These are phyloP conservation scores for Paralagenidium karlingii DNA, from an alignment of 352 stramenopile genomes.

Conservation along the genomic window DNA sequence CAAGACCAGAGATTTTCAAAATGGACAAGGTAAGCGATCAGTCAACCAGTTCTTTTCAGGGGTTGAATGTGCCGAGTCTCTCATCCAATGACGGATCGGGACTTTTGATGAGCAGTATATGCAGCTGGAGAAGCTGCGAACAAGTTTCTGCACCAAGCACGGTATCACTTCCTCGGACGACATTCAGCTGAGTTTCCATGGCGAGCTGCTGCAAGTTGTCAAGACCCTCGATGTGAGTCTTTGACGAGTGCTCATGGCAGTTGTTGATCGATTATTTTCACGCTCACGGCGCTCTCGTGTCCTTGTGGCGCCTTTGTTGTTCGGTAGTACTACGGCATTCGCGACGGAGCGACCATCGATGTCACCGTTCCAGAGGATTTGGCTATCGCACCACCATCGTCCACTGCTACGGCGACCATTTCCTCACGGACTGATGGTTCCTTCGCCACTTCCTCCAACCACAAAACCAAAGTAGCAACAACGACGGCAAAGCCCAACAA, in stretches of 20 bases:
- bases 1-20: slow-evolving; percentile 47
- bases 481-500: not conserved
- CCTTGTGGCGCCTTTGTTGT: no score
- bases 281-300: no score
- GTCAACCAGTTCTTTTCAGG: no score
- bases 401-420: no score
- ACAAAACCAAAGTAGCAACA: not conserved
- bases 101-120: slow-evolving; percentile 11
- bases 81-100: not conserved
- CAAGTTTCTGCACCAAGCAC: slow-evolving; percentile 51
- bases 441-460: not conserved
- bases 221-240: slow-evolving; percentile 25
- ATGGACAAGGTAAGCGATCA: slow-evolving; percentile 40
- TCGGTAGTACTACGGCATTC: no score
- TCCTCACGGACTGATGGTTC: no score
- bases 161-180: slow-evolving; percentile 25
- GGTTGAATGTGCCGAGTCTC: not conserved
- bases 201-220: slow-evolving; percentile 19
- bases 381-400: no score
- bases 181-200: slow-evolving; percentile 36
- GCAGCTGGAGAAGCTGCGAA: slow-evolving; percentile 43
- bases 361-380: slow-evolving; percentile 13
- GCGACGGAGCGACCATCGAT: slow-evolving; percentile 14
- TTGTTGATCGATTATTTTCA: no score
- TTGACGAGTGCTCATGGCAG: slow-evolving; percentile 35